Conservation (phyloP, 78 protist species). For the Reticulomyxa filosa region DNA sequence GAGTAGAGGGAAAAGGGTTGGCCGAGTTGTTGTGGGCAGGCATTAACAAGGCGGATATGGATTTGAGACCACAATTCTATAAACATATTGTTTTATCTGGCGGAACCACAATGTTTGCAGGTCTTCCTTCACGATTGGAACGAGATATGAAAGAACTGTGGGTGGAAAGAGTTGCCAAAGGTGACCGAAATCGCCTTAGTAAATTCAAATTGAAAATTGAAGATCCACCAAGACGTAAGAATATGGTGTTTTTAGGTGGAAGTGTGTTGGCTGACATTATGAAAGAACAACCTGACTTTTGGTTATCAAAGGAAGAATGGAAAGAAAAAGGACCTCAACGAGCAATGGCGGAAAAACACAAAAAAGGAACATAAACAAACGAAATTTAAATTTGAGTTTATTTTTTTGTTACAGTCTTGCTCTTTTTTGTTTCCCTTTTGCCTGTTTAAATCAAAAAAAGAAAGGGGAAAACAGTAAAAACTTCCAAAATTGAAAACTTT, state of each 20-base stretch:
- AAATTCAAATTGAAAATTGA: neutral
- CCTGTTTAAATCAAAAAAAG: too few species aligned
- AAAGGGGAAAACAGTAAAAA: too few species aligned
- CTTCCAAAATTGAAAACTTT: too few species aligned
- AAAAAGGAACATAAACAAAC: too few species aligned
- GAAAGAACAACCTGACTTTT: slow-evolving; percentile 31
- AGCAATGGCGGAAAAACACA: neutral
- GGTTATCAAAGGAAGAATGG: slow-evolving; percentile 10
- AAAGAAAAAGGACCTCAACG: neutral
- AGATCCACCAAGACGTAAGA: slow-evolving; percentile 94
- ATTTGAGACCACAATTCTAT: slow-evolving; percentile 72
- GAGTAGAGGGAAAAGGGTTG: slow-evolving; percentile 44
- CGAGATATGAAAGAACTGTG: slow-evolving; percentile 72
- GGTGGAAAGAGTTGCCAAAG: slow-evolving; percentile 48
- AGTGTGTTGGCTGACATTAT: slow-evolving; percentile 92
- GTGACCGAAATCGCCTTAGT: slow-evolving; percentile 4
- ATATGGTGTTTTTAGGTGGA: slow-evolving; percentile 97
- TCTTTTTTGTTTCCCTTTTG: too few species aligned
- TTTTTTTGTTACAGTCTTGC: too few species aligned
- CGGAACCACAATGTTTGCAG: slow-evolving; percentile 86
- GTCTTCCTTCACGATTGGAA: slow-evolving; percentile 76
- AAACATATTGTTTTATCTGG: slow-evolving; percentile 85
- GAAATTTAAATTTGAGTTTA: too few species aligned
- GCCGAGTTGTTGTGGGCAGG: slow-evolving; percentile 62
- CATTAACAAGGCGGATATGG: slow-evolving; percentile 77